Evolutionary conservation across 2,329 filamentous ascomycete genomes (phyloP).

Genomic region (Penicillium paneum): DNA sequence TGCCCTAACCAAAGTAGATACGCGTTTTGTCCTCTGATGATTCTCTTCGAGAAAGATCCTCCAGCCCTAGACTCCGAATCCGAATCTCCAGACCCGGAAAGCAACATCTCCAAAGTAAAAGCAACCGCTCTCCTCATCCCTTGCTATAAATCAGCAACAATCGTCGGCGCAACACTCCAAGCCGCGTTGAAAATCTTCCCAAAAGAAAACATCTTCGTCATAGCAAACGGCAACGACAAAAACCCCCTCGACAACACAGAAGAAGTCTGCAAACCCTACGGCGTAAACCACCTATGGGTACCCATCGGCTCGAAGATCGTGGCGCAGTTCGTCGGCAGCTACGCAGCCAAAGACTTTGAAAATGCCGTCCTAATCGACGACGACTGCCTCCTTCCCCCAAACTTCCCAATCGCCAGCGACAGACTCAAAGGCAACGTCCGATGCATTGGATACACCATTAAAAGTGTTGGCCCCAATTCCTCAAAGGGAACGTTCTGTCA

Average conservation of each 20-base stretch:
- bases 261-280: constrained; percentile 43
- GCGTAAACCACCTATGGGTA: constrained; percentile 50
- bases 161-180: constrained; percentile 44
- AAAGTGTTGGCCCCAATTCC: constrained; percentile 40
- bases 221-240: constrained; percentile 50
- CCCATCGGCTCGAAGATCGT: constrained; percentile 51
- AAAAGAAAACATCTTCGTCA: constrained; percentile 45
- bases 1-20: constrained; percentile 21
- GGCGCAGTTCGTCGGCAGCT: constrained; percentile 50
- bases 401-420: constrained; percentile 49
- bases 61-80: constrained; percentile 13
- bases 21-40: constrained; percentile 30
- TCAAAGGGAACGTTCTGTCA: constrained; percentile 41
- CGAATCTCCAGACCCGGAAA: constrained; percentile 14
- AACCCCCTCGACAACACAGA: constrained; percentile 50
- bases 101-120: constrained; percentile 25
- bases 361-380: constrained; percentile 52
- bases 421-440: constrained; percentile 42
- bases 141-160: constrained; percentile 47
- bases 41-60: constrained; percentile 34
- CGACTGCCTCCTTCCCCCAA: constrained; percentile 48
- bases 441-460: constrained; percentile 52
- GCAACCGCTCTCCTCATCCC: constrained; percentile 47
- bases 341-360: constrained; percentile 46
- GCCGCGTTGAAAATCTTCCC: constrained; percentile 49